phyloP scores from a whole-genome alignment of 345 rosid genomes.

The Hevea brasiliensis region DNA sequence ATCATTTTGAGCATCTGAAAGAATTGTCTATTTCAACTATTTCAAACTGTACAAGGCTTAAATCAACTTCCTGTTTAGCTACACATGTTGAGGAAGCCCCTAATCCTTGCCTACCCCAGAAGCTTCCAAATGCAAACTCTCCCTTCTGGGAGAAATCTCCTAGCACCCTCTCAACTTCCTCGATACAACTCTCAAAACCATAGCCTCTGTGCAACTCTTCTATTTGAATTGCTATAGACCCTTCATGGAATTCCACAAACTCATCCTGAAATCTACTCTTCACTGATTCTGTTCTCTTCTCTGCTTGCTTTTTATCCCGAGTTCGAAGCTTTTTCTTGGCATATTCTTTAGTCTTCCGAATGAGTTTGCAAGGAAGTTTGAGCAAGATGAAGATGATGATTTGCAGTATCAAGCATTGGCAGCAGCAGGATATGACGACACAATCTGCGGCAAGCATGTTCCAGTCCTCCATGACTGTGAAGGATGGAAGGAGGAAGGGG shows the following conservation, averaged over 20 bases:
- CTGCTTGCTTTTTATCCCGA: slow-evolving; percentile 24
- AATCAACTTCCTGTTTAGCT: slow-evolving; percentile 30
- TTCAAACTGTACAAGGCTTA: slow-evolving; percentile 38
- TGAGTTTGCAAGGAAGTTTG: slow-evolving; percentile 53
- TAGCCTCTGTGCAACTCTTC: slow-evolving; percentile 16
- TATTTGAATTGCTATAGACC: slow-evolving; percentile 25
- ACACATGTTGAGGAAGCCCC: slow-evolving; percentile 24
- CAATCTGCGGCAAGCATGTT: slow-evolving; percentile 73
- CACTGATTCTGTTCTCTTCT: slow-evolving; percentile 6
- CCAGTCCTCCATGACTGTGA: slow-evolving; percentile 58
- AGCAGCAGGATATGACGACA: slow-evolving; percentile 69
- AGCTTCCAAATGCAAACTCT: slow-evolving; percentile 87
- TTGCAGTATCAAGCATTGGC: slow-evolving; percentile 75
- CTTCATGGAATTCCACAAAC: slow-evolving; percentile 23
- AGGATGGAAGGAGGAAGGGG: slow-evolving; percentile 19
- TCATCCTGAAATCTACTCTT: slow-evolving; percentile 12
- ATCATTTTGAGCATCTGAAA: slow-evolving; percentile 16
- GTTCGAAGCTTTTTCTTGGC: slow-evolving; percentile 50
- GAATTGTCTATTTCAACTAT: slow-evolving; percentile 40
- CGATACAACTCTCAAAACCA: slow-evolving; percentile 39
- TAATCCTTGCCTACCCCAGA: slow-evolving; percentile 60
- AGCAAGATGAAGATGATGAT: slow-evolving; percentile 54
- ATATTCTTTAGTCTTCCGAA: slow-evolving; percentile 49
- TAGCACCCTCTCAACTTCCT: slow-evolving; percentile 59
- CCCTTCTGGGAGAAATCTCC: slow-evolving; percentile 57